phyloP scores from a whole-genome alignment of 495 filamentous ascomycete species.

The Neurospora tetrasperma region DNA sequence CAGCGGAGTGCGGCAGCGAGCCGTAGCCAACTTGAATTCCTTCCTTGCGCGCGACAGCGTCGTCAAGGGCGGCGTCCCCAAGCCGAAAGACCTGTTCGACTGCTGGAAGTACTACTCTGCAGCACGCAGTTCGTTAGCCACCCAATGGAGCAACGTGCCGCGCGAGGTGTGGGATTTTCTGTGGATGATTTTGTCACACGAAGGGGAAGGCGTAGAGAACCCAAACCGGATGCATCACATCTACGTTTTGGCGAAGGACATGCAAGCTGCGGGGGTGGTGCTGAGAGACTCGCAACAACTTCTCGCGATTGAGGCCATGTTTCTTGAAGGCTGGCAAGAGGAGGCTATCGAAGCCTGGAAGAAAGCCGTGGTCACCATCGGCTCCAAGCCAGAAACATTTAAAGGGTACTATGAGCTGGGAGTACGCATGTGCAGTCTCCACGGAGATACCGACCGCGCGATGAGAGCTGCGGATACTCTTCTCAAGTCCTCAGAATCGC shows the following conservation, averaged over 20 bases:
- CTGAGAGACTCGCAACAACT: slow-evolving; percentile 49
- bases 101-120: slow-evolving; percentile 36
- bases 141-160: slow-evolving; percentile 37
- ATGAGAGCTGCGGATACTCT: slow-evolving; percentile 51
- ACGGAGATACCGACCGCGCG: slow-evolving; percentile 52
- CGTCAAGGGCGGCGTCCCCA: slow-evolving; percentile 20
- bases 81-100: slow-evolving; percentile 19
- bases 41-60: slow-evolving; percentile 22
- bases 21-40: slow-evolving; percentile 13
- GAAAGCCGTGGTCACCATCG: slow-evolving; percentile 42
- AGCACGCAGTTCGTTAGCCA: slow-evolving; percentile 33
- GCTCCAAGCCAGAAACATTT: slow-evolving; percentile 38
- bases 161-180: slow-evolving; percentile 43
- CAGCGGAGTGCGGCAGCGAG: slow-evolving; percentile 16
- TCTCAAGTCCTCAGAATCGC: slow-evolving; percentile 37
- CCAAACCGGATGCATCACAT: slow-evolving; percentile 49
- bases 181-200: slow-evolving; percentile 35
- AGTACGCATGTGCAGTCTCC: slow-evolving; percentile 52
- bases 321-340: slow-evolving; percentile 46
- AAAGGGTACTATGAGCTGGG: slow-evolving; percentile 59
- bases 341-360: slow-evolving; percentile 58
- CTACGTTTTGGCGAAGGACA: slow-evolving; percentile 51
- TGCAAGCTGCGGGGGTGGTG: slow-evolving; percentile 40
- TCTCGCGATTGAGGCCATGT: slow-evolving; percentile 54
- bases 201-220: slow-evolving; percentile 26